Base-by-base conservation (phyloP, 2,329 filamentous ascomycete genomes). In the Fusarium compactum region DNA sequence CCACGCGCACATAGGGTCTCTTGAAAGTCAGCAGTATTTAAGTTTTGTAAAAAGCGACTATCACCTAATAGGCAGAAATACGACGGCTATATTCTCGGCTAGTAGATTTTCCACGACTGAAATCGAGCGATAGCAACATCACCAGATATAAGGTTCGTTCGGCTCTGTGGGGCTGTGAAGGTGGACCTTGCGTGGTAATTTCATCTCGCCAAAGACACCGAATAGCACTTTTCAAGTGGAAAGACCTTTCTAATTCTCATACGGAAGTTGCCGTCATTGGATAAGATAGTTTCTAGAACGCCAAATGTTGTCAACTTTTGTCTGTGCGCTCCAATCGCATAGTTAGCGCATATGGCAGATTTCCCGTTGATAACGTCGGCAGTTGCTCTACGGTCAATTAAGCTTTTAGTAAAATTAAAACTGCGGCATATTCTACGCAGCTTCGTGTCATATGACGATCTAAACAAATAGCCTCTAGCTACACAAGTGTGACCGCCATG, bases 51-150 rank as follows among this genome's bases (percentile, higher is more conserved):
- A 29, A 6, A 12, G 27, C 11, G 27, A 29, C 27, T 29, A 6
- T 12, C 3, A 29, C 4, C 27, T 29, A 6, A 29, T 29, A 12
- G 11, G 27, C 11, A 29, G 27, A 29, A 29, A 29, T 46, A 32
- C 18, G 20, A 8, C 22, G 8, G 4, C 15, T 4, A 18, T 14
- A 15, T 34, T 32, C 20, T 10, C 20, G 27, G 25, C 16, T 15
- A 4, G 15, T n/a, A 22, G 24, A n/a, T 57, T 57, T 57, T 38
- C 54, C 54, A 50, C 54, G 30, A 50, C 44, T 50, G 24, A 40
- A 3, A 20, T 25, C 9, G 20, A 32, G 15, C 12, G 0, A 10
- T 25, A 10, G 25, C 16, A 16, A 27, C 14, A 43, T 12, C 25
- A 27, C 25, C 25, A 25, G 16, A 40, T 2, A 50, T 18, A 50